Conservation (phyloP, 768 basidiomycete species). For the Harrya chromipes region DNA sequence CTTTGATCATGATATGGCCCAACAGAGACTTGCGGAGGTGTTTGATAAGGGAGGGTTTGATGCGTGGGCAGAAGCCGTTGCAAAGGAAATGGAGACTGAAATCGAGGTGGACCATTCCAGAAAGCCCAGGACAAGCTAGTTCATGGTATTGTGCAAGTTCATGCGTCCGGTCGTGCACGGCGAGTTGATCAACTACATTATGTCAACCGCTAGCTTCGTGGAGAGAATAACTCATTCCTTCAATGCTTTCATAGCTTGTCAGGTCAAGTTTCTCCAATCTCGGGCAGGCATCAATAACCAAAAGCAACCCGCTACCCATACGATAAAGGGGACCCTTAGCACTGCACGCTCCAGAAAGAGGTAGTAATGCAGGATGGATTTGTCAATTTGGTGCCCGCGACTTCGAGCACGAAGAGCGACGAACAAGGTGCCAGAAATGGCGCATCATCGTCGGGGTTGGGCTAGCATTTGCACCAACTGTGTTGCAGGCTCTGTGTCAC, state of each 20-base stretch:
- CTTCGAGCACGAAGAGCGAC: conserved; percentile 44
- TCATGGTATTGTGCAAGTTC: not conserved
- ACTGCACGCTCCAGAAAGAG: not conserved
- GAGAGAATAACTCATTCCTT: too few species aligned
- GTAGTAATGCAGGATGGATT: conserved; percentile 36
- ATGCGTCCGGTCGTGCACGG: not conserved
- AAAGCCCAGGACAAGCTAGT: conserved; percentile 1
- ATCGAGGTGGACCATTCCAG: conserved; percentile 44
- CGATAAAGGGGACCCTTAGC: not conserved
- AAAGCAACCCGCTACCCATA: conserved; percentile 51
- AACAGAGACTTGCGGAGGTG: conserved; percentile 50
- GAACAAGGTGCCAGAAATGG: conserved; percentile 52
- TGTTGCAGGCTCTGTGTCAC: too few species aligned
- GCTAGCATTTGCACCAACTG: too few species aligned
- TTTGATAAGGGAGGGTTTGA: conserved; percentile 59
- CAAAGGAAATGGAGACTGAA: conserved; percentile 59
- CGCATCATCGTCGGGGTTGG: conserved; percentile 59
- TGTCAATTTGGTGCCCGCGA: conserved; percentile 58
- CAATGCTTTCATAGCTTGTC: conserved; percentile 5
- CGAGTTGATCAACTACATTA: too few species aligned
- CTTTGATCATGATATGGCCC: conserved; percentile 38
- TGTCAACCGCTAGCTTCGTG: too few species aligned
- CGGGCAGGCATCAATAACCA: conserved; percentile 55
- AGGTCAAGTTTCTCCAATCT: too few species aligned
- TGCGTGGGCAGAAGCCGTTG: conserved; percentile 52